These are phyloP conservation scores for Monascus ruber DNA, from an alignment of 2,329 filamentous ascomycete species.

Conservation along the genomic window DNA sequence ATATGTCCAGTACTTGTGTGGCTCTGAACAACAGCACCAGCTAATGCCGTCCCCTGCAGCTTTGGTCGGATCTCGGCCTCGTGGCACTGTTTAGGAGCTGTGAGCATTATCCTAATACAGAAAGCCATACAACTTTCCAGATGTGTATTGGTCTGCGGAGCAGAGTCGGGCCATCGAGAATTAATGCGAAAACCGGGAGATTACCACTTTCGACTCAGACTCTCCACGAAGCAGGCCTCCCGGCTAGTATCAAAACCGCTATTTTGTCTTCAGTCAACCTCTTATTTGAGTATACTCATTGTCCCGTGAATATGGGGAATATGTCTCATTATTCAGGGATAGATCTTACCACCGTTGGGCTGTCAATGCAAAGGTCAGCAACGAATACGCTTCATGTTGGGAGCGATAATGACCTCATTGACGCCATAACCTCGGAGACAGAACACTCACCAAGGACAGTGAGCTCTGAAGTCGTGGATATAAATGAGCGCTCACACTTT, in stretches of 20 bases:
- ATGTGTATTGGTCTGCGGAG: conserved; percentile 14
- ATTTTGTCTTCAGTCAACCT: conserved; percentile 13
- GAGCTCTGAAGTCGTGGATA: no score
- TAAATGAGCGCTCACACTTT: background rate
- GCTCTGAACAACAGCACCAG: background rate
- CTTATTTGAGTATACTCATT: conserved; percentile 6
- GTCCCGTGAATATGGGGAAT: background rate
- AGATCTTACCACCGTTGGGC: no score
- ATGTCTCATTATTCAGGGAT: no score
- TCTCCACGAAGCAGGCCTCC: conserved; percentile 7
- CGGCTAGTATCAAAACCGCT: conserved; percentile 6
- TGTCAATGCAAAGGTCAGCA: no score
- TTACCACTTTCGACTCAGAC: conserved; percentile 11
- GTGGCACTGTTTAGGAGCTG: conserved; percentile 10
- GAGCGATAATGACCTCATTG: no score
- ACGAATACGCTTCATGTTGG: no score
- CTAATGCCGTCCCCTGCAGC: conserved; percentile 7
- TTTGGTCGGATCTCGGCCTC: conserved; percentile 22
- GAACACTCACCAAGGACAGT: no score
- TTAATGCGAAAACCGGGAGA: conserved; percentile 1
- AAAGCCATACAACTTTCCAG: conserved; percentile 3
- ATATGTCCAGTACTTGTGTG: conserved; percentile 1
- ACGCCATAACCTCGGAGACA: no score
- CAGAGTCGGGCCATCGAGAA: background rate
- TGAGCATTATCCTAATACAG: background rate